Conservation (phyloP, 768 basidiomycete genomes). For the Trametes elegans region DNA sequence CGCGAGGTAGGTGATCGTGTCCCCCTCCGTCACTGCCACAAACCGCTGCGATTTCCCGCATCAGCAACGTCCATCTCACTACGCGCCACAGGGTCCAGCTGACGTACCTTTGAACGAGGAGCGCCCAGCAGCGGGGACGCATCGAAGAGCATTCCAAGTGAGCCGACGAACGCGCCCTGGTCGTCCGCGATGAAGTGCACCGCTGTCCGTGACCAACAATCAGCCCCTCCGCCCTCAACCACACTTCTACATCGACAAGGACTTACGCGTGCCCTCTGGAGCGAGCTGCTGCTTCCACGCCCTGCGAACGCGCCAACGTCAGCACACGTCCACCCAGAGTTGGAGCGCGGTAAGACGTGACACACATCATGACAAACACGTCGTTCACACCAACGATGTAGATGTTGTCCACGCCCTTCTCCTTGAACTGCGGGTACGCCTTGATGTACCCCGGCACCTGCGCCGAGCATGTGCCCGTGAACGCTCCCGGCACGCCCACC, state of each 20-base stretch:
- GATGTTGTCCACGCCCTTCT: conserved; percentile 68
- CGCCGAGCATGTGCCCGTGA: conserved; percentile 67
- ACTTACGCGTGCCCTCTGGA: conserved; percentile 53
- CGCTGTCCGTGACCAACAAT: conserved; percentile 18
- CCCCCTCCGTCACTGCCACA: conserved; percentile 63
- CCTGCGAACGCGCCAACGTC: conserved; percentile 29
- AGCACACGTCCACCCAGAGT: neutral
- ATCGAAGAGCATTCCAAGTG: conserved; percentile 45
- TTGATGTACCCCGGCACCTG: conserved; percentile 65
- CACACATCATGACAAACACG: conserved; percentile 57
- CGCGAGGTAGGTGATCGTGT: conserved; percentile 60
- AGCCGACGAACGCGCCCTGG: conserved; percentile 43
- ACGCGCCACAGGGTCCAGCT: neutral
- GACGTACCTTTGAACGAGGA: conserved; percentile 52
- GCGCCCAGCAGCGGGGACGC: conserved; percentile 59
- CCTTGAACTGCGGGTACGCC: conserved; percentile 67
- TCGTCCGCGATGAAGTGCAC: conserved; percentile 53
- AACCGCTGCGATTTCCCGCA: conserved; percentile 49
- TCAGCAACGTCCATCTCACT: neutral
- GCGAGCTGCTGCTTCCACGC: conserved; percentile 69
- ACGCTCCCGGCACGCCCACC: conserved; percentile 78
- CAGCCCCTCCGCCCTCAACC: conserved; percentile 28
- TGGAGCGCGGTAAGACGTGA: conserved; percentile 5
- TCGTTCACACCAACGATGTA: conserved; percentile 81
- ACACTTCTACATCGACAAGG: neutral